Evolutionary conservation across 495 filamentous ascomycete genomes (phyloP).

Genomic region (Talaromyces ruber): DNA sequence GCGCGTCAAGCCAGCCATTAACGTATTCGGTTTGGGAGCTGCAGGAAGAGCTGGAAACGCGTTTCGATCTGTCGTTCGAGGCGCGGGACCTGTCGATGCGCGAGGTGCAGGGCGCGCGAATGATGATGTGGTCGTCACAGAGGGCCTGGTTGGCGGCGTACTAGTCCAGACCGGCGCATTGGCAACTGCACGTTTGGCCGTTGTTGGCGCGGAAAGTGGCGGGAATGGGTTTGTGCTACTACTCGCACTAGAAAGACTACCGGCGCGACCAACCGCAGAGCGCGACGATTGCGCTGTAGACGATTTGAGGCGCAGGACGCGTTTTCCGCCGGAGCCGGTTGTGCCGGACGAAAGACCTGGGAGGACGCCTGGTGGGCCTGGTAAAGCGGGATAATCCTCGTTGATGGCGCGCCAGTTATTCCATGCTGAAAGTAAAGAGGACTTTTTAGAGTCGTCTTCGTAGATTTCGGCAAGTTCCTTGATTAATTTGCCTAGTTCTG

Average conservation of each 20-base stretch:
- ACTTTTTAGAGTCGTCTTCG: slow-evolving; percentile 67
- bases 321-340: slow-evolving; percentile 35
- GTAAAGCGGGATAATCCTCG: slow-evolving; percentile 90
- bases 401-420: slow-evolving; percentile 91
- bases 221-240: slow-evolving; percentile 35
- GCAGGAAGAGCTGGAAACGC: slow-evolving; percentile 78
- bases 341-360: slow-evolving; percentile 38
- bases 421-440: slow-evolving; percentile 71
- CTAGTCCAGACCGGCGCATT: slow-evolving; percentile 19
- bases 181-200: slow-evolving; percentile 18
- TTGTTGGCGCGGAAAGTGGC: slow-evolving; percentile 27
- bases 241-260: slow-evolving; percentile 21
- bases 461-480: slow-evolving; percentile 92
- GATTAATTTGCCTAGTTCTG: slow-evolving; percentile 79
- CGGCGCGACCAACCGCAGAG: slow-evolving; percentile 43
- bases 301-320: slow-evolving; percentile 66
- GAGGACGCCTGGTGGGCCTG: slow-evolving; percentile 54
- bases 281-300: slow-evolving; percentile 67
- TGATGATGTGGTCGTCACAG: slow-evolving; percentile 15
- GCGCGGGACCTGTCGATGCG: slow-evolving; percentile 10
- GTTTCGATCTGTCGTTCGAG: slow-evolving; percentile 32
- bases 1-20: slow-evolving; percentile 70
- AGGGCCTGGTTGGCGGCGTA: slow-evolving; percentile 15
- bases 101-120: slow-evolving; percentile 15
- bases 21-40: slow-evolving; percentile 67